Evolutionary conservation across 768 basidiomycete species (phyloP).

Genomic region (Lentinus brumalis): DNA sequence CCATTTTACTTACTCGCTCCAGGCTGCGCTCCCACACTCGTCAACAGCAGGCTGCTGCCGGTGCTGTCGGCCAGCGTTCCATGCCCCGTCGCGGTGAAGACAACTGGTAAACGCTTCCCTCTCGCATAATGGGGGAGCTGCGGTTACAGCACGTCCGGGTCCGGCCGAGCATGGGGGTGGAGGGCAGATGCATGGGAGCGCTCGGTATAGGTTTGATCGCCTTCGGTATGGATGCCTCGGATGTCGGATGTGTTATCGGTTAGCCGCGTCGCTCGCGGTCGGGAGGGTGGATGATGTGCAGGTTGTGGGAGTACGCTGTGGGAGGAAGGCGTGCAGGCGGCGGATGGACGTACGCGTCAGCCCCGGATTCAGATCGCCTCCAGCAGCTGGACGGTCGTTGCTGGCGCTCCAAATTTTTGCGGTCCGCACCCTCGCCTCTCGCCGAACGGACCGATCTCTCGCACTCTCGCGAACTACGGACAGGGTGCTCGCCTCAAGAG

Average conservation of each 20-base stretch:
- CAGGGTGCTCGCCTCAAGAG: slow-evolving; percentile 17
- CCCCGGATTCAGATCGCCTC: neutral
- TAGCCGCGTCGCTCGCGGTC: slow-evolving; percentile 30
- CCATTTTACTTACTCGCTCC: slow-evolving; percentile 21
- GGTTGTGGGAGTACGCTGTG: slow-evolving; percentile 15
- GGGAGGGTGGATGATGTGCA: slow-evolving; percentile 7
- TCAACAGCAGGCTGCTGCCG: slow-evolving; percentile 55
- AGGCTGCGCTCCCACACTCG: slow-evolving; percentile 90
- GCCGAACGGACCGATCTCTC: slow-evolving; percentile 16
- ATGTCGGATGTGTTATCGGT: slow-evolving; percentile 40
- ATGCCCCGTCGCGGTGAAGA: slow-evolving; percentile 43
- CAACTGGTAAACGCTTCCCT: slow-evolving; percentile 45
- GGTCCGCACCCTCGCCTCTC: slow-evolving; percentile 7
- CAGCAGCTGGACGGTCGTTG: neutral
- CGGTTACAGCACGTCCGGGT: slow-evolving; percentile 44
- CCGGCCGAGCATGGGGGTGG: slow-evolving; percentile 46
- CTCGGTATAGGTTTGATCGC: slow-evolving; percentile 34
- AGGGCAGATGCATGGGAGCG: slow-evolving; percentile 43
- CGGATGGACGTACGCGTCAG: slow-evolving; percentile 14
- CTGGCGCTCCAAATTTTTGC: slow-evolving; percentile 1
- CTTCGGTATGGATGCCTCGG: slow-evolving; percentile 37
- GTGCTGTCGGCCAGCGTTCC: slow-evolving; percentile 46
- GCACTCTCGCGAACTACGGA: slow-evolving; percentile 6
- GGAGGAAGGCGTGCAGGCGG: slow-evolving; percentile 22
- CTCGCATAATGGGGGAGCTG: slow-evolving; percentile 19